Evolutionary conservation across 2,329 filamentous ascomycete genomes (phyloP), one percentile per base, ranked within the genome.

Genomic region (Sporothrix pallida): DNA sequence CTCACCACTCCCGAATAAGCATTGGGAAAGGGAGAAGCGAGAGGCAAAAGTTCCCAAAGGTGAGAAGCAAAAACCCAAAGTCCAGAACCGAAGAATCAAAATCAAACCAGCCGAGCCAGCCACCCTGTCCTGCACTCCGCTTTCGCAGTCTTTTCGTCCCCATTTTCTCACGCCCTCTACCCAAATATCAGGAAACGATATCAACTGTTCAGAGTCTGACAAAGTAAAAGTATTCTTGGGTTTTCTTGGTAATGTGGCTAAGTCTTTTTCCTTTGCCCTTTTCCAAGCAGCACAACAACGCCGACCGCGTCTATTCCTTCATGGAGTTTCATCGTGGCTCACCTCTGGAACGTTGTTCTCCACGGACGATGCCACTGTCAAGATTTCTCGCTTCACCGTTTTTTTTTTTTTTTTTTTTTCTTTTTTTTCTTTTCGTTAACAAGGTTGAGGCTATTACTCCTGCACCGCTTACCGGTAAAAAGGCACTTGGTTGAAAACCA

Each of bases 171-270:
- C 31, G 31, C 60, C 60, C 6, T 65, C 37, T 46, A 17, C 52
- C 52, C 20, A 23, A 4, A 56, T 8, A 12, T 23, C 52, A 9
- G 23, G 52, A 9, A 17, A 2, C 17, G 12, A 17, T 63, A 44
- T 60, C 26, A 60, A 60, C 56, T 7, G 13, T 60, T 26, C n/a
- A 10, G 46, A 10, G 20, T 26, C 60, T 10, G 5, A 8, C 17
- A 46, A 23, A 44, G 37, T 26, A 23, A 37, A 37, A 37, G 31
- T 62, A 63, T 63, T 44, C 17, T 63, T 63, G 60, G 60, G 60
- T 44, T 12, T 42, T 63, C 37, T 63, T 63, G 37, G 60, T 63
- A 63, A 63, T 63, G 60, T 65, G 60, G 60, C 60, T 46, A 37
- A 65, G 60, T 65, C 31, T 6, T 37, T 37, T 6, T 37, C 31